phyloP scores from a whole-genome alignment of 2,329 filamentous ascomycete genomes.

The Myriosclerotinia scirpicola region DNA sequence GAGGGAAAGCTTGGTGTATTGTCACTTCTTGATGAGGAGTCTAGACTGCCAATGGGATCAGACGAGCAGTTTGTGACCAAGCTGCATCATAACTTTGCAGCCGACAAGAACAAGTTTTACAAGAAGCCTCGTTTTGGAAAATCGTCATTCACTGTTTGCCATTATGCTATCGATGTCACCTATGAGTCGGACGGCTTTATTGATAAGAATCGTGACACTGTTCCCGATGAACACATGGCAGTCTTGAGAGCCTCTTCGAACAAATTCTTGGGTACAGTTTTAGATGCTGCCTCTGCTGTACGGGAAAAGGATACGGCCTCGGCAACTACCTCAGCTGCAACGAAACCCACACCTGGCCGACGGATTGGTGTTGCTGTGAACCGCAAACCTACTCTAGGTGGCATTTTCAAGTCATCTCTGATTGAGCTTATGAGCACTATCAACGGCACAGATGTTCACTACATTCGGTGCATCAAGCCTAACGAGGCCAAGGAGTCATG shows the following conservation, averaged over 20 bases:
- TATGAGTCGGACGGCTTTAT: constrained; percentile 99
- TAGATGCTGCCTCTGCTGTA: constrained; percentile 81
- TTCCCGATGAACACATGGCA: constrained; percentile 97
- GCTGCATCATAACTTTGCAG: constrained; percentile 87
- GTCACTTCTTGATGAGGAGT: constrained; percentile 92
- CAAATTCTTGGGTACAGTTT: constrained; percentile 76
- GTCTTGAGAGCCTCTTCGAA: constrained; percentile 84
- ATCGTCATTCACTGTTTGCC: constrained; percentile 95
- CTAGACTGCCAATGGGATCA: constrained; percentile 91
- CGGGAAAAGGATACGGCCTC: constrained; percentile 82
- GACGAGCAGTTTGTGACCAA: constrained; percentile 97
- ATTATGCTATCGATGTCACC: constrained; percentile 96
- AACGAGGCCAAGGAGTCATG: constrained; percentile 96
- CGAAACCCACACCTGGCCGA: constrained; percentile 76
- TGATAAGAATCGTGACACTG: constrained; percentile 98
- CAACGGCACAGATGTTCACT: constrained; percentile 96
- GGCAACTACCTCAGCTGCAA: constrained; percentile 61
- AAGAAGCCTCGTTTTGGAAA: constrained; percentile 99
- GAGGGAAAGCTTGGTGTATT: constrained; percentile 95
- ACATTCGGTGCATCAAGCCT: constrained; percentile 98
- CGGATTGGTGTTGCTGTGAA: constrained; percentile 91
- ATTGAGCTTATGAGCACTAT: constrained; percentile 99
- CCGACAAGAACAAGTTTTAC: constrained; percentile 93
- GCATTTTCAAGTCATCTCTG: constrained; percentile 97
- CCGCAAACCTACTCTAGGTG: constrained; percentile 93